A percentile compares a stretch with the other conserved stretches of the same genome.
phyloP scores from a whole-genome alignment of 495 filamentous ascomycete genomes.

The Penicillium arizonense region DNA sequence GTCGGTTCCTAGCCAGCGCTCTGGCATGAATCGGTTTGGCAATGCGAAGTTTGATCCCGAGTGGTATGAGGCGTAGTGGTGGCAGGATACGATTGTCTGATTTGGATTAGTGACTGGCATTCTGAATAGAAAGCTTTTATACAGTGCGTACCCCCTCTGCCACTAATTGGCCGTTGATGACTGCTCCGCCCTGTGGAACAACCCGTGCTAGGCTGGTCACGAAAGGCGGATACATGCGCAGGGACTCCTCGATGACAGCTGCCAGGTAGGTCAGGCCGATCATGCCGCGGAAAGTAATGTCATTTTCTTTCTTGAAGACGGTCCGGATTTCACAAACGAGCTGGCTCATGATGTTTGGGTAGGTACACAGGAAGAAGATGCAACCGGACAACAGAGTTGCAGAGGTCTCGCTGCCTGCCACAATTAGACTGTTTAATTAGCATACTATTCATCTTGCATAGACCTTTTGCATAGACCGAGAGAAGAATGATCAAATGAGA shows the following conservation, averaged over 20 bases:
- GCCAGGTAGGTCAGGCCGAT: constrained; percentile 30
- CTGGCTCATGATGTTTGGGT: constrained; percentile 33
- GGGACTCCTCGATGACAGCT: constrained; percentile 42
- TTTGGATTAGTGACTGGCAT: neutral
- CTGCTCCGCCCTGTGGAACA: constrained; percentile 28
- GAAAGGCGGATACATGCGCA: constrained; percentile 43
- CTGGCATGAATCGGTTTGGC: constrained; percentile 39
- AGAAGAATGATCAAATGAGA: neutral
- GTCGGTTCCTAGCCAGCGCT: constrained; percentile 43
- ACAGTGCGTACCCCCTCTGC: constrained; percentile 23
- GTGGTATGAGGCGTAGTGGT: constrained; percentile 38
- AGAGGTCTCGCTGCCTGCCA: constrained; percentile 57
- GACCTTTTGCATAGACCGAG: too few relatives aligned
- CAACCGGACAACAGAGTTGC: constrained; percentile 50
- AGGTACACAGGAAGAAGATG: constrained; percentile 48
- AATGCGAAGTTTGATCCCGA: constrained; percentile 34
- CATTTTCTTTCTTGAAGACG: constrained; percentile 31
- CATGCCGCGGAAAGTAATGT: constrained; percentile 46
- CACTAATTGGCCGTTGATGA: constrained; percentile 30
- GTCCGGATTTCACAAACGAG: constrained; percentile 45
- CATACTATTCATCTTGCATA: neutral
- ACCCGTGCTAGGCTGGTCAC: constrained; percentile 25
- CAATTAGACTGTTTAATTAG: constrained; percentile 22
- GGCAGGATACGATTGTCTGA: constrained; percentile 31
- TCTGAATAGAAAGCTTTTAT: neutral